Evolutionary conservation across 1,139 yeast species (phyloP).

Genomic region (Taphrina flavorubra): DNA sequence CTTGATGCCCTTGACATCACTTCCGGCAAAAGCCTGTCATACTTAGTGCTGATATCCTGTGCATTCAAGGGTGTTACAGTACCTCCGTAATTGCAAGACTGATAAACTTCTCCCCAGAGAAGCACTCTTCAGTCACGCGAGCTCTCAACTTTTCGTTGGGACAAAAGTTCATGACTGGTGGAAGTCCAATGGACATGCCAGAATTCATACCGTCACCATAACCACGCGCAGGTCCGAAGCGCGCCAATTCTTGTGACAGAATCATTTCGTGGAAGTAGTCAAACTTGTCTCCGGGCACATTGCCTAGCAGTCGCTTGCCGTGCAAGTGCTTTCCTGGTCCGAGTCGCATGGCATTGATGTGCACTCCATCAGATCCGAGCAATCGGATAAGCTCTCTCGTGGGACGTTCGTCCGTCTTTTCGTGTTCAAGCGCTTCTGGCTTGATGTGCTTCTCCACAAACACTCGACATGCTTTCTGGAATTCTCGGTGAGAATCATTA

Average conservation of each 20-base stretch:
- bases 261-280: conserved; percentile 90
- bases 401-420: conserved; percentile 46
- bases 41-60: not conserved
- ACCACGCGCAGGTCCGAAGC: conserved; percentile 53
- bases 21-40: conserved; percentile 51
- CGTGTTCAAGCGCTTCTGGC: conserved; percentile 57
- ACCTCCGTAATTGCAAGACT: conserved; percentile 55
- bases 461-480: conserved; percentile 54
- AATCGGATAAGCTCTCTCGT: conserved; percentile 28
- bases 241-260: conserved; percentile 62
- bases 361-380: conserved; percentile 51
- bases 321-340: conserved; percentile 62
- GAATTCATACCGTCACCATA: conserved; percentile 54
- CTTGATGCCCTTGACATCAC: conserved; percentile 56
- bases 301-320: conserved; percentile 66
- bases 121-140: conserved; percentile 51
- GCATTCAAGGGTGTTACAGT: conserved; percentile 25
- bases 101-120: conserved; percentile 53
- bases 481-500: conserved; percentile 53
- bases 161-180: conserved; percentile 53
- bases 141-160: conserved; percentile 50
- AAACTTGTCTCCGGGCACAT: conserved; percentile 84
- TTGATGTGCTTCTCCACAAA: conserved; percentile 54
- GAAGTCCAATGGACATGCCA: conserved; percentile 53
- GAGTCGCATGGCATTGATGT: conserved; percentile 52